Evolutionary conservation across 140 eudicot species (phyloP).

Genomic region (Ambrosia hybrid): DNA sequence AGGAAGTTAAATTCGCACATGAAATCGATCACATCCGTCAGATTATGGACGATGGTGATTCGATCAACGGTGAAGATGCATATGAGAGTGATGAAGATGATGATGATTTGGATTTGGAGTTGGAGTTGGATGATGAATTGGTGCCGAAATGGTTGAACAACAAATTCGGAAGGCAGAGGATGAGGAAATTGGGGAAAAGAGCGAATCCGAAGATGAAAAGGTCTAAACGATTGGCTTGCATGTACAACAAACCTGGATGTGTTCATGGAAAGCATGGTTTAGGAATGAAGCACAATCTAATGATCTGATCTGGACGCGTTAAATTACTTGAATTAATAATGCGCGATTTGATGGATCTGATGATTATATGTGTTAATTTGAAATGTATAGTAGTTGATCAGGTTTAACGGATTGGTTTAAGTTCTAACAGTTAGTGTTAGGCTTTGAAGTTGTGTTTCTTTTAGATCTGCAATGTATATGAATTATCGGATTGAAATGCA

Average conservation of each 20-base stretch:
- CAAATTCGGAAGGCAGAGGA: slow-evolving; percentile 55
- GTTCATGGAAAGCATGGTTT: slow-evolving; percentile 68
- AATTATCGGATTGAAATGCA: slow-evolving; percentile 15
- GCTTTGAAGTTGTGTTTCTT: slow-evolving; percentile 24
- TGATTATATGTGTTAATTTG: slow-evolving; percentile 1
- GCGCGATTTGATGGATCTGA: slow-evolving; percentile 10
- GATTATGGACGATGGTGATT: slow-evolving; percentile 10
- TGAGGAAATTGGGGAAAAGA: slow-evolving; percentile 83
- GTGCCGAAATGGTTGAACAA: slow-evolving; percentile 54
- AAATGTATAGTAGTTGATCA: slow-evolving; percentile 27
- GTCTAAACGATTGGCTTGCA: slow-evolving; percentile 47
- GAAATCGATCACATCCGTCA: slow-evolving; percentile 5
- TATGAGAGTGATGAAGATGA: slow-evolving; percentile 21
- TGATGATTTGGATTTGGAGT: slow-evolving; percentile 31
- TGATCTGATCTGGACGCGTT: slow-evolving; percentile 4
- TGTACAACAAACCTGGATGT: slow-evolving; percentile 56
- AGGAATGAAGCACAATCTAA: slow-evolving; percentile 56
- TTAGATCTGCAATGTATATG: slow-evolving; percentile 24
- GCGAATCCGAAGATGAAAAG: slow-evolving; percentile 46
- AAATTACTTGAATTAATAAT: not conserved
- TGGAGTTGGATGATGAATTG: slow-evolving; percentile 63
- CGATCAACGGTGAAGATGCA: slow-evolving; percentile 18
- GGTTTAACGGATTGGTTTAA: slow-evolving; percentile 16
- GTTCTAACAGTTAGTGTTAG: slow-evolving; percentile 1
- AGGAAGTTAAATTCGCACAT: slow-evolving; percentile 12